phyloP scores from a whole-genome alignment of 163 green algal genomes.

The Chloromonas sp. region DNA sequence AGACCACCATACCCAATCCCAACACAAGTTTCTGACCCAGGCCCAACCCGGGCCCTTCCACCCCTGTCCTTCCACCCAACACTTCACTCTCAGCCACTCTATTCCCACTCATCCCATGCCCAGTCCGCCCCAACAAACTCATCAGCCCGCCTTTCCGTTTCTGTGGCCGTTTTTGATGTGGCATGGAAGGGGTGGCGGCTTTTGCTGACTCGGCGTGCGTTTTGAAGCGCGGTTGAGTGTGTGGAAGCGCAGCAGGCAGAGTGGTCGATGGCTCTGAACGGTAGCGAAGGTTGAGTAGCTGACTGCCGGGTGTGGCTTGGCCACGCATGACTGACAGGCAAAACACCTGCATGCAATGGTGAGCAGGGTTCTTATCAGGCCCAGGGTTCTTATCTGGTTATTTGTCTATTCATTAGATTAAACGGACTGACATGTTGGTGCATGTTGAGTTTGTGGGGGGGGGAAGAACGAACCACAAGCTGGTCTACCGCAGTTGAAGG shows the following conservation, averaged over 20 bases:
- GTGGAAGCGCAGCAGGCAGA: too few species aligned
- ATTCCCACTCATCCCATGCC: neutral
- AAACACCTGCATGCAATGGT: constrained; percentile 54
- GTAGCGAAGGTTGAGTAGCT: constrained; percentile 88
- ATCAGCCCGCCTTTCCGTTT: too few species aligned
- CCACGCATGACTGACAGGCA: constrained; percentile 53
- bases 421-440: neutral
- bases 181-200: too few species aligned
- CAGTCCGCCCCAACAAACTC: neutral
- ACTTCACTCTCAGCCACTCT: neutral
- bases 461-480: neutral
- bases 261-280: constrained; percentile 51
- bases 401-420: too few species aligned
- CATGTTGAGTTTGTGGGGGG: neutral
- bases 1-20: constrained; percentile 43
- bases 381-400: too few species aligned
- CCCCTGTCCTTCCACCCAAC: constrained; percentile 40
- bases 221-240: too few species aligned
- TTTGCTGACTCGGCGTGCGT: too few species aligned
- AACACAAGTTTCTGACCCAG: constrained; percentile 43
- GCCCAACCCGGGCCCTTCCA: constrained; percentile 62
- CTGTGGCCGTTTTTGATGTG: too few species aligned
- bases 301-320: constrained; percentile 68
- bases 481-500: neutral
- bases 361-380: neutral